Evolutionary conservation across 1,284 basidiomycete genomes (phyloP), one percentile per base, ranked within the genome.

Genomic region (Thecaphora frezii): DNA sequence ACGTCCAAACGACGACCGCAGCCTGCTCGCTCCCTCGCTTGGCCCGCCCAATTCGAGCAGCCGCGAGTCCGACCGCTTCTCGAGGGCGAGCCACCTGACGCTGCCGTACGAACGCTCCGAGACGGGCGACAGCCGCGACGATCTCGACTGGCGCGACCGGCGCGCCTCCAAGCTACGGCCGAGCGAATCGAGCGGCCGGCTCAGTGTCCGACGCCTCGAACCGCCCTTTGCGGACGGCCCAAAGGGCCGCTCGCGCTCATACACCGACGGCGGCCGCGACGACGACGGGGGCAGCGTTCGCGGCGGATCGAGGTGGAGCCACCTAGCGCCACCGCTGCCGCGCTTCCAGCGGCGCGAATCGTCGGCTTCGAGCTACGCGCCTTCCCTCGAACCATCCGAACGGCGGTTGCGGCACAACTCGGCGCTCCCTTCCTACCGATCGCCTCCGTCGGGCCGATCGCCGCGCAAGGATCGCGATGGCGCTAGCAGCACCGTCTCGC

Each of bases 101-200:
- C 52, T 66, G 5, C 63, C 63, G 5, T 61, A 58, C 40, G 58
- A 61, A 47, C 58, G 41, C 16, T 61, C 63, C 24, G 63, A 61
- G 9, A 58, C 47, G 7, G 54, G 46, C 37, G 58, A 61, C 51
- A 51, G 52, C 42, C 41, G 49, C 33, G 5, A 36, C 16, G 33
- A 28, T 13, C 7, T 7, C 28, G 28, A 13, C 28, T 7, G 28
- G 14, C 50, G 19, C 26, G 62, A 65, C 36, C 51, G 54, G 30
- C 57, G 52, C 23, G 45, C 54, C 14, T 58, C 53, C 22, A 28
- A 23, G 14, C 48, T 57, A 4, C 22, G 19, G 14, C 55, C 58
- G 3, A 48, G 25, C 41, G 47, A 59, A 21, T 52, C 50, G 21
- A 44, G 43, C 18, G 40, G 57, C 10, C 54, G 48, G 8, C 28